A percentile compares a stretch with the other conserved stretches of the same genome.
Conservation (phyloP, 1,284 basidiomycete genomes). For the Ganoderma leucocontextum region DNA sequence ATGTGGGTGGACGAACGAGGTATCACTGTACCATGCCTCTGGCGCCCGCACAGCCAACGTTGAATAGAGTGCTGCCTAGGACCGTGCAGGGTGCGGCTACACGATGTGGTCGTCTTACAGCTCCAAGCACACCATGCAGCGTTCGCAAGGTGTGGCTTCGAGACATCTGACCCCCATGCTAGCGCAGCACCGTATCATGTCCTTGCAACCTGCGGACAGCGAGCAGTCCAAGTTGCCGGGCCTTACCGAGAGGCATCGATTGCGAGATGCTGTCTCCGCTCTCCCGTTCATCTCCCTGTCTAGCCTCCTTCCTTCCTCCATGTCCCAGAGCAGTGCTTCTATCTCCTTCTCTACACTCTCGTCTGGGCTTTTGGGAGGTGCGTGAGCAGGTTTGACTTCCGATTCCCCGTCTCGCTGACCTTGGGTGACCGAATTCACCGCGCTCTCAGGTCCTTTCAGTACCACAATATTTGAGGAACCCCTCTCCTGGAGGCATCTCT, state of each 20-base stretch:
- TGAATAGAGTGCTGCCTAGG: neutral
- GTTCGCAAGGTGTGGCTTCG: neutral
- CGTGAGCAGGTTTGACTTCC: neutral
- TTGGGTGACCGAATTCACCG: slow-evolving; percentile 30
- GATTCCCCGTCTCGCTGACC: slow-evolving; percentile 1
- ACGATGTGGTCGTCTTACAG: neutral
- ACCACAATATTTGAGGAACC: slow-evolving; percentile 27
- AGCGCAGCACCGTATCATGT: neutral
- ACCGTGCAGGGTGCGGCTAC: neutral
- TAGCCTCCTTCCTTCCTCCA: neutral
- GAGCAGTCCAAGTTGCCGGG: neutral
- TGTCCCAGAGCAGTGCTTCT: neutral
- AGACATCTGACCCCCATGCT: neutral
- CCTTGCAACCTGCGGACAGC: neutral
- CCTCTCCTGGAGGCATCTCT: slow-evolving; percentile 30
- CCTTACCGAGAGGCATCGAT: neutral
- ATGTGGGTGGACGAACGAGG: neutral
- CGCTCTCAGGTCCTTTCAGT: slow-evolving; percentile 26
- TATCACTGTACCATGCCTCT: neutral
- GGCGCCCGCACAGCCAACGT: neutral
- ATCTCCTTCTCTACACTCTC: neutral
- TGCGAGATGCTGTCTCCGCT: neutral
- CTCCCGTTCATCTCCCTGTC: neutral
- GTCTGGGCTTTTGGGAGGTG: neutral
- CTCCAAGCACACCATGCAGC: neutral